These are phyloP conservation scores for Lactifluus hygrophoroides DNA, from an alignment of 768 basidiomycete species.

Conservation along the genomic window DNA sequence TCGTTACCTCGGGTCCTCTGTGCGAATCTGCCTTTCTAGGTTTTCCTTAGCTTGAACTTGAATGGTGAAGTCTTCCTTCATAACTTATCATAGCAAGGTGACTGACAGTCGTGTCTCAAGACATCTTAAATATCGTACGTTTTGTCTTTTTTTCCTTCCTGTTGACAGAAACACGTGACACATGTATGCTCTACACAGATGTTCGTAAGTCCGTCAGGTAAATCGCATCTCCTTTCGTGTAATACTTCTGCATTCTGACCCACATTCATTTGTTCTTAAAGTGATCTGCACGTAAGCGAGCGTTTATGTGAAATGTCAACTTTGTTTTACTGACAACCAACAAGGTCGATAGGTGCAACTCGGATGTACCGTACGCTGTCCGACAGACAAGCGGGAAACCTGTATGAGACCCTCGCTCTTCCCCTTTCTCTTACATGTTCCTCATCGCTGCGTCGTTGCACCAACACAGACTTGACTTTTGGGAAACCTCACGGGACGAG, in stretches of 20 bases:
- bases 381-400: slow-evolving; percentile 10
- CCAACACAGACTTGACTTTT: slow-evolving; percentile 17
- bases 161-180: neutral
- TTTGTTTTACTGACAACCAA: neutral
- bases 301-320: neutral
- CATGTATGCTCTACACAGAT: neutral
- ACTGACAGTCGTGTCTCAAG: slow-evolving; percentile 3
- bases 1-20: neutral
- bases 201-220: slow-evolving; percentile 11
- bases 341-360: slow-evolving; percentile 18
- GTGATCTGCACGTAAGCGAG: slow-evolving; percentile 18
- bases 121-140: slow-evolving; percentile 14
- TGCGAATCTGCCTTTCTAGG: neutral
- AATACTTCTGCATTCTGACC: neutral
- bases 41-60: slow-evolving; percentile 11
- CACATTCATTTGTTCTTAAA: neutral
- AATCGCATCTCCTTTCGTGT: neutral
- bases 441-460: no score
- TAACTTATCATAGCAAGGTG: neutral
- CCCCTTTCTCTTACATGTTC: no score
- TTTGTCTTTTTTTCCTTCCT: neutral
- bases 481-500: slow-evolving; percentile 16
- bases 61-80: neutral
- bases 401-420: neutral
- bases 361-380: slow-evolving; percentile 19